phyloP scores from a whole-genome alignment of 2,329 filamentous ascomycete genomes.

The Aspergillus japonicus region DNA sequence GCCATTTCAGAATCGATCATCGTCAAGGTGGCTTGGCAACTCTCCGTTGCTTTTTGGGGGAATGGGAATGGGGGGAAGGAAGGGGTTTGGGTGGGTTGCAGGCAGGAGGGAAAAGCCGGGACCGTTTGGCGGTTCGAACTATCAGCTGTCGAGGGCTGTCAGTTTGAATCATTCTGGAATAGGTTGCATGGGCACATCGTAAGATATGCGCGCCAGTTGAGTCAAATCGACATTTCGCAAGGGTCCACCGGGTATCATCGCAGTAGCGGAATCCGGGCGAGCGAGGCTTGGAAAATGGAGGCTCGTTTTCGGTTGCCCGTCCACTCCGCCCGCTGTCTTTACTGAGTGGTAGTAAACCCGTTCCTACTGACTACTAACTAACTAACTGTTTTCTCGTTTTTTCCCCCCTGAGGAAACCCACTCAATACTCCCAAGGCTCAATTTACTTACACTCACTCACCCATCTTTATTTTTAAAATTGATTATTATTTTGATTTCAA shows the following conservation, averaged over 20 bases:
- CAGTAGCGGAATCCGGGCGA: constrained; percentile 8
- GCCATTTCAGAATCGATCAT: constrained; percentile 8
- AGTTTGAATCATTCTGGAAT: constrained; percentile 10
- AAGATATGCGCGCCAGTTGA: constrained; percentile 12
- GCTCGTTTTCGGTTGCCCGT: constrained; percentile 6
- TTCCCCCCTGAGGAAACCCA: not conserved
- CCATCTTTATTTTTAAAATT: not conserved
- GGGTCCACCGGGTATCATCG: constrained; percentile 6
- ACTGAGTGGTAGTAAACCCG: not conserved
- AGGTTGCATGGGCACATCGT: constrained; percentile 6
- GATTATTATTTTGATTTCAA: too few species aligned
- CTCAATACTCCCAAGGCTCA: not conserved
- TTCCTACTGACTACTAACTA: constrained; percentile 1
- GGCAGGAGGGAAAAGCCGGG: not conserved
- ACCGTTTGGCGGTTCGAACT: not conserved
- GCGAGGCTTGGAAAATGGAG: constrained; percentile 10
- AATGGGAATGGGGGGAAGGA: not conserved
- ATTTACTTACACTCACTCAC: too few species aligned
- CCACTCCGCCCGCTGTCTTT: constrained; percentile 1
- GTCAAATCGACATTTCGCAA: not conserved
- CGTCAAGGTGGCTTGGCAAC: constrained; percentile 6
- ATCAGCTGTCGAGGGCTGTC: constrained; percentile 1
- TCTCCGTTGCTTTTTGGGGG: constrained; percentile 1
- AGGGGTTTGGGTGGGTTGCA: not conserved
- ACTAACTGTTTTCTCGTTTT: not conserved